Conservation (phyloP, 2,329 filamentous ascomycete genomes). For the Coniochaeta sp. region DNA sequence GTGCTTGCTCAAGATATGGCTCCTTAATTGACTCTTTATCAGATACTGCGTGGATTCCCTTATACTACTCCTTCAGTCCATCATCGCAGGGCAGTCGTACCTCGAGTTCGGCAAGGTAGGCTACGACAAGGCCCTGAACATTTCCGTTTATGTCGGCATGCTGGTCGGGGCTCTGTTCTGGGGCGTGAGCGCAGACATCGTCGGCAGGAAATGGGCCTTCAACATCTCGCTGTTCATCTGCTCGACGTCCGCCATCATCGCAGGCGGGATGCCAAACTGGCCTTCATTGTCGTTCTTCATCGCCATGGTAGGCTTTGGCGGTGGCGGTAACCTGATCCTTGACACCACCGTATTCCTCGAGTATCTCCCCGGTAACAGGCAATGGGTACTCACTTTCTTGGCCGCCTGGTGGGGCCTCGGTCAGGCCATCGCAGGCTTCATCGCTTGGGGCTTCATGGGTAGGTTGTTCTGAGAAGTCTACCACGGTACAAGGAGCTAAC, state of each 20-base stretch:
- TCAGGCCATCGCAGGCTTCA: slow-evolving; percentile 36
- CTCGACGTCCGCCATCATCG: slow-evolving; percentile 56
- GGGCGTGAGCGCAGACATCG: slow-evolving; percentile 73
- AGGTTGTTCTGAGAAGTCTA: slow-evolving; percentile 9
- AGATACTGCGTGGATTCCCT: slow-evolving; percentile 40
- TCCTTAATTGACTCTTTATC: not conserved
- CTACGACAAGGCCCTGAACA: slow-evolving; percentile 50
- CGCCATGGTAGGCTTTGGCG: slow-evolving; percentile 30
- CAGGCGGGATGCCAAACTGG: slow-evolving; percentile 62
- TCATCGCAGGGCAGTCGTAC: slow-evolving; percentile 50
- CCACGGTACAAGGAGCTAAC: not conserved
- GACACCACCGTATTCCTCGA: slow-evolving; percentile 47
- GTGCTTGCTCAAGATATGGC: not conserved
- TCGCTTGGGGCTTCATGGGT: slow-evolving; percentile 42
- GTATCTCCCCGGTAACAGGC: slow-evolving; percentile 41
- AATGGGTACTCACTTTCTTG: slow-evolving; percentile 59
- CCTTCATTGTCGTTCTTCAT: slow-evolving; percentile 56
- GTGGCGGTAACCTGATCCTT: slow-evolving; percentile 55
- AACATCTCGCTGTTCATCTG: slow-evolving; percentile 73
- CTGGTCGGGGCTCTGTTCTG: slow-evolving; percentile 66
- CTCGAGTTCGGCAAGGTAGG: slow-evolving; percentile 49
- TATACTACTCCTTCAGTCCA: slow-evolving; percentile 48
- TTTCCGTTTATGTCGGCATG: slow-evolving; percentile 50
- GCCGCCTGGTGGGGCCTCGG: slow-evolving; percentile 47
- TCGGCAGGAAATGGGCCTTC: slow-evolving; percentile 70